A percentile compares a stretch with the other conserved stretches of the same genome.
Evolutionary conservation across 192 early-diverging fungal genomes (phyloP).

Genomic region (Fimicolochytrium jonesii): DNA sequence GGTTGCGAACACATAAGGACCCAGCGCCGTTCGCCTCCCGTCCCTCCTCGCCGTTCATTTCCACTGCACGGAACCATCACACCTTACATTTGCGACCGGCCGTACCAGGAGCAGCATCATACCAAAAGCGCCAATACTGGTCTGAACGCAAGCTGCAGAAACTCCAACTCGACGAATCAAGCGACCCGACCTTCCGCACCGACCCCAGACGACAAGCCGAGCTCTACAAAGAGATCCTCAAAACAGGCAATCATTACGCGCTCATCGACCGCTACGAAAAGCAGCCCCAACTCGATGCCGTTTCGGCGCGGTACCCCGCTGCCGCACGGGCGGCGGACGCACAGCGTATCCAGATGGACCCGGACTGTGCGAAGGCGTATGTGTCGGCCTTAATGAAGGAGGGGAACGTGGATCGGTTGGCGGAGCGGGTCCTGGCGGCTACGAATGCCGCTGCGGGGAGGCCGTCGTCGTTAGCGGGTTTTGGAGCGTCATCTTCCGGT

Average conservation of each 20-base stretch:
- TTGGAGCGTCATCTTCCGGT: too few relatives aligned
- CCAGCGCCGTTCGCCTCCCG: background rate
- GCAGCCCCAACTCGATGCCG: slow-evolving; percentile 39
- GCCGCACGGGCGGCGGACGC: slow-evolving; percentile 11
- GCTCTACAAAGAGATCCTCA: slow-evolving; percentile 34
- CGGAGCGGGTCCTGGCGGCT: slow-evolving; percentile 13
- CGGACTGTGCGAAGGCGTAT: slow-evolving; percentile 33
- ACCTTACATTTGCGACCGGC: too few relatives aligned
- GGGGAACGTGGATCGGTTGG: slow-evolving; percentile 29
- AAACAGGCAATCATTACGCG: slow-evolving; percentile 20
- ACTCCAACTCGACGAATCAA: slow-evolving; percentile 29
- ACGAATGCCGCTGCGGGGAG: background rate
- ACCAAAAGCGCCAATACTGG: slow-evolving; percentile 23
- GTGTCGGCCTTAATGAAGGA: slow-evolving; percentile 34
- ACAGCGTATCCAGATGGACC: slow-evolving; percentile 32
- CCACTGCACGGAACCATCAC: too few relatives aligned
- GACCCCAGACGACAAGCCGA: slow-evolving; percentile 32
- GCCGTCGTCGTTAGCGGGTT: too few relatives aligned
- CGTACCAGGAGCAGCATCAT: background rate
- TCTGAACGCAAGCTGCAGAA: slow-evolving; percentile 25
- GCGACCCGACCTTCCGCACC: slow-evolving; percentile 13
- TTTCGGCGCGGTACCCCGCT: slow-evolving; percentile 3
- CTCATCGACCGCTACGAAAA: slow-evolving; percentile 42
- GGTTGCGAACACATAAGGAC: background rate
- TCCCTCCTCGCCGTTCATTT: too few relatives aligned